phyloP scores from a whole-genome alignment of 805 yeast genomes.

The Cyberlindnera petersonii region DNA sequence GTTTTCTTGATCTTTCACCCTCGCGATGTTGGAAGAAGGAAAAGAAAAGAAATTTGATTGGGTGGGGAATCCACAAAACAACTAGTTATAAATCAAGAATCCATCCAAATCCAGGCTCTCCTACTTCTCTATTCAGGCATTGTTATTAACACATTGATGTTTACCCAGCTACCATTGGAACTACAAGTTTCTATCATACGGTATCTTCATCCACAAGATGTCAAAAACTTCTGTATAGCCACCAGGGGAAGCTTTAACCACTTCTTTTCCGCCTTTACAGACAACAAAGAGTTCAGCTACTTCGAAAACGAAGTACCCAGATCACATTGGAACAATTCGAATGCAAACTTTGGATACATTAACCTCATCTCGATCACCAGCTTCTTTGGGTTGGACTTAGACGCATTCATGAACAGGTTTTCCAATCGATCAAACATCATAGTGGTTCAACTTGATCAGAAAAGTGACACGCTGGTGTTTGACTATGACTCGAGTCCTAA shows the following conservation, averaged over 20 bases:
- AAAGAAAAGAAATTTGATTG: too few relatives aligned
- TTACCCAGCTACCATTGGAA: not conserved
- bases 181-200: not conserved
- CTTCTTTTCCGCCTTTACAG: not conserved
- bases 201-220: not conserved
- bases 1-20: not conserved
- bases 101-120: too few relatives aligned
- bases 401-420: not conserved
- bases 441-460: not conserved
- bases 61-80: not conserved
- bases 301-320: not conserved
- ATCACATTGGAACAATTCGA: not conserved
- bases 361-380: not conserved
- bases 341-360: not conserved
- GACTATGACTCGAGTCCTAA: not conserved
- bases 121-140: too few relatives aligned
- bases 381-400: not conserved
- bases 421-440: not conserved
- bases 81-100: too few relatives aligned
- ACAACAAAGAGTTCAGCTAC: not conserved
- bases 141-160: too few relatives aligned
- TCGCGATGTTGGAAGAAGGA: too few relatives aligned
- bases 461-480: not conserved
- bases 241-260: not conserved
- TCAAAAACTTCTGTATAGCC: not conserved